Evolutionary conservation across 1,139 yeast genomes (phyloP).

Genomic region (Yamadazyma sp.): DNA sequence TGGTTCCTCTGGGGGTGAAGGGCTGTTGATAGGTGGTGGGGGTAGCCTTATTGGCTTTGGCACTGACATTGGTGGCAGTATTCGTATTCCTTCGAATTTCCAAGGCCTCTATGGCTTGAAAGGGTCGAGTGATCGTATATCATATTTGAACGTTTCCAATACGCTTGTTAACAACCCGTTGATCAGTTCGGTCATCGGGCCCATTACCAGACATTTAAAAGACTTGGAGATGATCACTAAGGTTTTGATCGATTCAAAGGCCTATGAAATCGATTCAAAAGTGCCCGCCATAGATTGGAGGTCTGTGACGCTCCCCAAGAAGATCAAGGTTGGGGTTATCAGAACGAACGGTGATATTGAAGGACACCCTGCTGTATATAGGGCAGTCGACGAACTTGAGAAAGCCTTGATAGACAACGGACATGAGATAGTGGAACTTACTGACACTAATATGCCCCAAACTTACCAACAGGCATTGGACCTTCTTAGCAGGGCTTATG

Average conservation of each 20-base stretch:
- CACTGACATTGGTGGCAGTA: constrained; percentile 60
- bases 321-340: constrained; percentile 10
- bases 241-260: constrained; percentile 15
- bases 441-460: constrained; percentile 34
- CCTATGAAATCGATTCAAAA: constrained; percentile 19
- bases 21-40: constrained; percentile 29
- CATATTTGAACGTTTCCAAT: constrained; percentile 13
- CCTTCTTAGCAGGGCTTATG: constrained; percentile 41
- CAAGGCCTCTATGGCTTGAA: constrained; percentile 10
- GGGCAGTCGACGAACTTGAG: constrained; percentile 5
- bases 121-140: constrained; percentile 12
- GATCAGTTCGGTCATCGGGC: constrained; percentile 30
- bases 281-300: constrained; percentile 19
- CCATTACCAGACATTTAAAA: constrained; percentile 30
- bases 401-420: constrained; percentile 1
- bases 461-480: constrained; percentile 25
- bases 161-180: constrained; percentile 14
- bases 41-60: constrained; percentile 52
- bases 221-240: constrained; percentile 24
- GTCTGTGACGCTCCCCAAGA: constrained; percentile 3
- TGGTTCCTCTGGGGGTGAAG: constrained; percentile 39
- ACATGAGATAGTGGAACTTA: constrained; percentile 24
- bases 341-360: constrained; percentile 2
- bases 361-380: constrained; percentile 8
- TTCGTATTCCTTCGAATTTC: constrained; percentile 34